A percentile compares a stretch with the other conserved stretches of the same genome.
phyloP scores from a whole-genome alignment of 31 red algal species.

The Endocladia muricata region DNA sequence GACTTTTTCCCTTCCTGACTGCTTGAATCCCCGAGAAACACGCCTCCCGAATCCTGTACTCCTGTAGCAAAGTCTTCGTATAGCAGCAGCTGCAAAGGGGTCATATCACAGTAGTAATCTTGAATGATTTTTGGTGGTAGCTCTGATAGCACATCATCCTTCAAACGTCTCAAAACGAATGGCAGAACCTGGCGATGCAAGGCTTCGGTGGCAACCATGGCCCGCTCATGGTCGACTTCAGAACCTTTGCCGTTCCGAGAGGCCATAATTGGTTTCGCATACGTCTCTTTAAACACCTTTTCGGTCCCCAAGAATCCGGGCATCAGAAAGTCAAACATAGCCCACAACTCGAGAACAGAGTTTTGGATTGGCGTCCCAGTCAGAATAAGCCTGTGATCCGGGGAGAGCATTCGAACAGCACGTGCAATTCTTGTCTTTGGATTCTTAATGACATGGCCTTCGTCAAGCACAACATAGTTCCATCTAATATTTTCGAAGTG shows the following conservation, averaged over 20 bases:
- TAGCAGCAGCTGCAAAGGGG: slow-evolving; percentile 67
- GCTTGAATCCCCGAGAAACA: not conserved
- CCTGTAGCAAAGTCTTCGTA: slow-evolving; percentile 82
- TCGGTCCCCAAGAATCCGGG: slow-evolving; percentile 95
- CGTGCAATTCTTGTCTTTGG: slow-evolving; percentile 79
- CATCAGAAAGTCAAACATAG: slow-evolving; percentile 99
- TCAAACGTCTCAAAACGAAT: slow-evolving; percentile 94
- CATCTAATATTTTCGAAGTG: slow-evolving; percentile 63
- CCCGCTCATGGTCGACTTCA: slow-evolving; percentile 80
- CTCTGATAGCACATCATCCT: slow-evolving; percentile 94
- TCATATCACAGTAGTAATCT: slow-evolving; percentile 90
- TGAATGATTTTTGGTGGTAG: slow-evolving; percentile 96
- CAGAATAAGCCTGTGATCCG: slow-evolving; percentile 84
- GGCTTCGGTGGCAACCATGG: slow-evolving; percentile 76
- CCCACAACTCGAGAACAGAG: slow-evolving; percentile 94
- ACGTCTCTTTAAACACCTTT: slow-evolving; percentile 81
- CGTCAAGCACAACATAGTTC: slow-evolving; percentile 94
- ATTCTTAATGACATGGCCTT: slow-evolving; percentile 99
- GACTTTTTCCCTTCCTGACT: slow-evolving; percentile 6
- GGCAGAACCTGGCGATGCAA: slow-evolving; percentile 96
- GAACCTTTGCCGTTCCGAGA: slow-evolving; percentile 67
- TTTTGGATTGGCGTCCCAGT: slow-evolving; percentile 99
- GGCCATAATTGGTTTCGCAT: slow-evolving; percentile 89
- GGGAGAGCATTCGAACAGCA: slow-evolving; percentile 74
- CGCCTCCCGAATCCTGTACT: not conserved